Conservation (phyloP, 2,329 filamentous ascomycete genomes). For the Acrocalymma vagum region DNA sequence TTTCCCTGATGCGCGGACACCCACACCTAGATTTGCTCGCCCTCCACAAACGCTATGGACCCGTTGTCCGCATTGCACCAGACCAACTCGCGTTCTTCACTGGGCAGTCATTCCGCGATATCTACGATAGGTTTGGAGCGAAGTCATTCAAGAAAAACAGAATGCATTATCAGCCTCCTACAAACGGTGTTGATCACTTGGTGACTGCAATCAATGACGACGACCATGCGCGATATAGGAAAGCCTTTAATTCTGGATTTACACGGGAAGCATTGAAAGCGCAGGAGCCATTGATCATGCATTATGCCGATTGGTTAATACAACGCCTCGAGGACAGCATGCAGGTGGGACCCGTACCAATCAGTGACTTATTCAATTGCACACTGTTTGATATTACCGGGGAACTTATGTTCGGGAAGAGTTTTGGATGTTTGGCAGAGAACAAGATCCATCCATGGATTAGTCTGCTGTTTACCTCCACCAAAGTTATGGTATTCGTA, state of each 20-base stretch:
- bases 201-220: conserved; percentile 27
- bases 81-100: conserved; percentile 38
- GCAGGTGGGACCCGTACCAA: neutral
- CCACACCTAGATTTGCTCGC: conserved; percentile 9
- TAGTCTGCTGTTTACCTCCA: conserved; percentile 3
- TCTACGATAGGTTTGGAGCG: conserved; percentile 39
- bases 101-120: conserved; percentile 44
- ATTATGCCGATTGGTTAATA: conserved; percentile 42
- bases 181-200: conserved; percentile 8
- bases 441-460: conserved; percentile 44
- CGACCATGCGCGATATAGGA: conserved; percentile 32
- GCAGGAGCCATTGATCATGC: conserved; percentile 42
- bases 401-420: conserved; percentile 61
- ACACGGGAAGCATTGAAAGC: conserved; percentile 43
- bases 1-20: conserved; percentile 20
- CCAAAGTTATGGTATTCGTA: conserved; percentile 3
- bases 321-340: conserved; percentile 11
- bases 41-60: conserved; percentile 7
- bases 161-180: conserved; percentile 3
- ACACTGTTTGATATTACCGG: conserved; percentile 37
- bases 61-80: conserved; percentile 11
- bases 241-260: conserved; percentile 42
- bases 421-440: conserved; percentile 44
- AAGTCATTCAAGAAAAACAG: conserved; percentile 24
- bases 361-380: conserved; percentile 16